Conservation (phyloP, 192 early-diverging fungal genomes). For the Geranomyces michiganensis region DNA sequence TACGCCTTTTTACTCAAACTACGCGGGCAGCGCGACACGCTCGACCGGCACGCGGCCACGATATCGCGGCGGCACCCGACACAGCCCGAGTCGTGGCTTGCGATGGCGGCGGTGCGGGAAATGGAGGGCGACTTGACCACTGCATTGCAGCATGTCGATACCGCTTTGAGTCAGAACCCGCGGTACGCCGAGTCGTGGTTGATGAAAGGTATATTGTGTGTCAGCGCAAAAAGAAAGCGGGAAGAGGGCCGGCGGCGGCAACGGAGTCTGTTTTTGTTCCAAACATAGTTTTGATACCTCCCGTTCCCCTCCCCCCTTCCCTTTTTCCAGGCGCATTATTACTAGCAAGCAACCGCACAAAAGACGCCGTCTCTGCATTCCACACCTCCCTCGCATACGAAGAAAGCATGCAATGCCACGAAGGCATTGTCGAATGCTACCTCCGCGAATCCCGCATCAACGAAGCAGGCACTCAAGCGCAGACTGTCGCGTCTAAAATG, state of each 20-base stretch:
- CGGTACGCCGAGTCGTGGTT: constrained; percentile 20
- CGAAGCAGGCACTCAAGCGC: background rate
- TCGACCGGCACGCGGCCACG: constrained; percentile 2
- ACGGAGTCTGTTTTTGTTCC: background rate
- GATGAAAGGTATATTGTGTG: constrained; percentile 11
- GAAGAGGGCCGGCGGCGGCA: no score
- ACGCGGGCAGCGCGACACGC: constrained; percentile 5
- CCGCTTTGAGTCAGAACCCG: background rate
- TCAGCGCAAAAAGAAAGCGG: no score
- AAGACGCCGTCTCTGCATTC: background rate
- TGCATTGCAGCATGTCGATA: constrained; percentile 1
- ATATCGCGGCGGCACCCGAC: constrained; percentile 1
- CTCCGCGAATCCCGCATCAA: background rate
- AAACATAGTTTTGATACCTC: no score
- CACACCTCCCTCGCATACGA: background rate
- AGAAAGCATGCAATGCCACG: constrained; percentile 4
- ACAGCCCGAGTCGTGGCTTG: background rate
- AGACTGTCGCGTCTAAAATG: background rate
- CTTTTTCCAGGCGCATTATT: constrained; percentile 4
- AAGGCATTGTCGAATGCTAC: constrained; percentile 15
- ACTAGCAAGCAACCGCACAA: background rate
- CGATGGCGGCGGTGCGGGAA: background rate
- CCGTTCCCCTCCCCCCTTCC: no score
- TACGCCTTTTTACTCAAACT: constrained; percentile 1
- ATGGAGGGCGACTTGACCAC: constrained; percentile 12